Evolutionary conservation across 371 early-diverging fungal species (phyloP), one percentile per base, ranked within the genome.

Genomic region (Actinomucor elegans): DNA sequence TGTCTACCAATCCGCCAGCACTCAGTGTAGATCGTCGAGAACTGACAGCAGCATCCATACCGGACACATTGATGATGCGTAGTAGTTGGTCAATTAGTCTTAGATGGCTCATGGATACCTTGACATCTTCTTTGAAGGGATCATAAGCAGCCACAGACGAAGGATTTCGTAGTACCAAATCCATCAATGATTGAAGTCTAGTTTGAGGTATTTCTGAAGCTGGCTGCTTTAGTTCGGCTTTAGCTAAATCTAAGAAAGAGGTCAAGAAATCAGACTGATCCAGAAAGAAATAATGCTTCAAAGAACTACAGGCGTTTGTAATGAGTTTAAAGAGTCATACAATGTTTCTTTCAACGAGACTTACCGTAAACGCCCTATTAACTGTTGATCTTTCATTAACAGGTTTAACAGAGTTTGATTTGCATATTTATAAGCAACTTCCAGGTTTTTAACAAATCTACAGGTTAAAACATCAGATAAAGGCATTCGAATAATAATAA

Each of bases 251-350:
- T 33, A 98, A 66, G 61, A 98, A 98, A 46, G 94, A 94, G 0
- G 90, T 91, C 37, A 98, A 64, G 58, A 90, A 98, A 61, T 97
- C 98, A 4, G 94, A 88, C 61, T 91, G 92, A 58, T 94, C 94
- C 48, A 96, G 77, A 44, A 98, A 80, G 52, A 95, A 89, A 68
- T 92, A 96, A 28, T 87, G 90, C 68, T 98, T 98, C 26, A 95
- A 67, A 2, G 95, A 94, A 26, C 93, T 91, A 58, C n/a, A 9
- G n/a, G 14, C 7, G 14, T 24, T 4, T 46, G 18, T 5, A 42
- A 38, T 50, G 17, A 46, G 5, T 26, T 15, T 11, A n/a, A 32
- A 20, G 0, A 20, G 11, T n/a, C n/a, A 1, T 12, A 36, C 5
- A 11, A 31, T 31, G 31, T 31, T 11, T 31, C 5, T 31, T 31